Conservation (phyloP, 2,329 filamentous ascomycete species). For the Beauveria bassiana region DNA sequence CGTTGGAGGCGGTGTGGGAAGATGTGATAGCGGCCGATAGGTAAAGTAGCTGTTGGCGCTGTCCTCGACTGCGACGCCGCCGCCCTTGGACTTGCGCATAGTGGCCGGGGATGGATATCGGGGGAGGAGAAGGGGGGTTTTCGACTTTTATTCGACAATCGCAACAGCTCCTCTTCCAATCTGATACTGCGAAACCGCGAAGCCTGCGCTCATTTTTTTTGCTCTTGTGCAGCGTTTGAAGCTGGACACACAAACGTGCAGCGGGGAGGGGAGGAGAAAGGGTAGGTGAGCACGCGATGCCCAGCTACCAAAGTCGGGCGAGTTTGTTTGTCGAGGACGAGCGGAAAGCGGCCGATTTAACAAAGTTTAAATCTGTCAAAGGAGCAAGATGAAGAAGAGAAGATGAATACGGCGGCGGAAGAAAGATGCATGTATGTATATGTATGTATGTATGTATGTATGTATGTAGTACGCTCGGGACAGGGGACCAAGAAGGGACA, state of each 20-base stretch:
- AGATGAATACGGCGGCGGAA: background rate
- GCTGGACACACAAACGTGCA: background rate
- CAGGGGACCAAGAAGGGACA: background rate
- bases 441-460: no score
- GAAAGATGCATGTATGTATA: background rate
- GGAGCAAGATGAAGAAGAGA: background rate
- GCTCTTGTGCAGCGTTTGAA: background rate
- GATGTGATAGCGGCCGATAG: conserved; percentile 59
- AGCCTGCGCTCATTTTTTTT: conserved; percentile 10
- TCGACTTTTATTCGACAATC: background rate
- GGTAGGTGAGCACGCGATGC: conserved; percentile 8
- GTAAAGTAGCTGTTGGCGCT: conserved; percentile 49
- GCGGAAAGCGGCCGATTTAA: background rate
- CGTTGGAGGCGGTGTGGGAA: conserved; percentile 58
- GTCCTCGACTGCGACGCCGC: conserved; percentile 22
- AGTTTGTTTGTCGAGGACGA: background rate
- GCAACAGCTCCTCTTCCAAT: conserved; percentile 5
- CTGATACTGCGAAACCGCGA: background rate
- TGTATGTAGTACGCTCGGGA: background rate
- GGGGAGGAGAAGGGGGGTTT: no score
- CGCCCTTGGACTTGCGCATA: conserved; percentile 15
- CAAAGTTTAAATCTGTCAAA: background rate
- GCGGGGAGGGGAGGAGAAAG: no score
- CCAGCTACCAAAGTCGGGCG: background rate
- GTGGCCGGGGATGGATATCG: background rate